These are phyloP conservation scores for Acacia acuminata DNA, from an alignment of 306 rosid genomes.

Conservation along the genomic window DNA sequence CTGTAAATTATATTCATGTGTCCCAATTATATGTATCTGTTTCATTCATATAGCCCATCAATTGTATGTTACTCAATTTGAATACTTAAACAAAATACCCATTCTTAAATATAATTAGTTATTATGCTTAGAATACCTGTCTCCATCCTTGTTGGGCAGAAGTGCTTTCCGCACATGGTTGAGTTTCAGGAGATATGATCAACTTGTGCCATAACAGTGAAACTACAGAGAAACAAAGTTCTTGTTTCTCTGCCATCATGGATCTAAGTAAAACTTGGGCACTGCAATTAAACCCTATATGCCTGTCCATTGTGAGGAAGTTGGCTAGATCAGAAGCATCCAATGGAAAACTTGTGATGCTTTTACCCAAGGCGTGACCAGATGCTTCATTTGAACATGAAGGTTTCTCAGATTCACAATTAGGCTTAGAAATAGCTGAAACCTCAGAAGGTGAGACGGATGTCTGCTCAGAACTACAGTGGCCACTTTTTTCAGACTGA, in stretches of 20 bases:
- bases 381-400: conserved; percentile 57
- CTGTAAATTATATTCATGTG: background rate
- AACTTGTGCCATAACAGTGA: conserved; percentile 85
- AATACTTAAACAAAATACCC: conserved; percentile 5
- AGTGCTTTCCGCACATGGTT: conserved; percentile 92
- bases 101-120: background rate
- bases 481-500: conserved; percentile 48
- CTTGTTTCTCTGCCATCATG: conserved; percentile 75
- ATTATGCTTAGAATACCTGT: conserved; percentile 57
- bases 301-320: conserved; percentile 93
- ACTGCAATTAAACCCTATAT: conserved; percentile 81
- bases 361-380: conserved; percentile 57
- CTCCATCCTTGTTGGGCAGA: conserved; percentile 99
- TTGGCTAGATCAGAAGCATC: conserved; percentile 98
- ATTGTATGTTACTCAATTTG: background rate
- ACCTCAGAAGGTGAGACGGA: conserved; percentile 40
- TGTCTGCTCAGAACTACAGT: conserved; percentile 55
- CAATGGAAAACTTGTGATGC: conserved; percentile 62
- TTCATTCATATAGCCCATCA: background rate
- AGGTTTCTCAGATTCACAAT: conserved; percentile 39
- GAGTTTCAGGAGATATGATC: conserved; percentile 91
- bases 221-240: conserved; percentile 81
- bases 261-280: conserved; percentile 84
- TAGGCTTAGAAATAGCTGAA: conserved; percentile 45
- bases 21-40: conserved; percentile 8